Base-by-base conservation (phyloP, 768 basidiomycete species). In the Cubamyces lactineus region DNA sequence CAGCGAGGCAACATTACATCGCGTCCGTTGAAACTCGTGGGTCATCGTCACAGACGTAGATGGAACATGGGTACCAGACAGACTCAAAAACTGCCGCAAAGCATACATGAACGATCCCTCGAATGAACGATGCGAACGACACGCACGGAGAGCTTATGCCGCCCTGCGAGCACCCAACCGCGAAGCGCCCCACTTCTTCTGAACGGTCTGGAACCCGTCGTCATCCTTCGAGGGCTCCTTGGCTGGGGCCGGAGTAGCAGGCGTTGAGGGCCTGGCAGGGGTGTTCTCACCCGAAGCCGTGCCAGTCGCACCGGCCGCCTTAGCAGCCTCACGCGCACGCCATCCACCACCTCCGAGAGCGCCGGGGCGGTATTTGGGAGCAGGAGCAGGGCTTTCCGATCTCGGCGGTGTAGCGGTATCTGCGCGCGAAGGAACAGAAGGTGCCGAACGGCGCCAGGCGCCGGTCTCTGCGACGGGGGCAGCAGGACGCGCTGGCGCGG, bases 151-250 rank as follows among this genome's bases (percentile, higher is more conserved):
- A 30, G 41, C 52, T 52, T 53, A 60, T 24, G 51, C 50, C 17
- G 59, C 58, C 19, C 64, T 43, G 16, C 72, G 69, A 52, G 58
- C 58, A 30, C 51, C 53, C 19, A 59, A 46, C 26, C 67, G 72
- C 53, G 67, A 67, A 42, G 52, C 48, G 24, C 76, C 73, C 80
- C 73, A 80, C 42, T 74, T 74, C 71, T 77, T 74, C 68, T 76
- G 76, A 6, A 88, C 86, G 24, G 84, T 79, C 74, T 87, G 85
- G 80, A 91, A 91, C 3, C 91, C 89, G 67, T 92, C 90, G 3
- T 84, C 79, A 43, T 89, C 87, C 67, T 78, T 82, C 66, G 76
- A 76, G 5, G 71, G 52, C 53, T 83, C 82, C 55, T 82, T 69
- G 0, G 79, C 76, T 41, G 81, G 53, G 5, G 65, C 62, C 6